Conservation (phyloP, 176 grass and related monocot species). For the Bonia amplexicaulis region DNA sequence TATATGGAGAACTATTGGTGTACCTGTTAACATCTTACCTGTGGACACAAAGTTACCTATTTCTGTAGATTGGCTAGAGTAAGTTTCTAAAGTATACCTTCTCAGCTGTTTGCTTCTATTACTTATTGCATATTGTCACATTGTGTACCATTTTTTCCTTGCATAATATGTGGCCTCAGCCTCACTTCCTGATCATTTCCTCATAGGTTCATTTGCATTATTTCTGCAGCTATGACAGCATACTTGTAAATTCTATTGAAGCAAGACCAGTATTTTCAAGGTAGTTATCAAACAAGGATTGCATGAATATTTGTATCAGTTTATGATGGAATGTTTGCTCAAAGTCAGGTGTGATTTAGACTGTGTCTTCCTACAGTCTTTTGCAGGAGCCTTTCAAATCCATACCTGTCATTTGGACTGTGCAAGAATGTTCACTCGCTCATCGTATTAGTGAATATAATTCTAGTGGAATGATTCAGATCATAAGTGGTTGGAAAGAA, state of each 20-base stretch:
- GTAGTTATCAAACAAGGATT: constrained; percentile 48
- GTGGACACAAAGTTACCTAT: constrained; percentile 15
- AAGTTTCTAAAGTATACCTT: constrained; percentile 49
- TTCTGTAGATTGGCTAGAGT: constrained; percentile 87
- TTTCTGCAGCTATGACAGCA: constrained; percentile 91
- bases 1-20: constrained; percentile 61
- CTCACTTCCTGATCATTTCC: constrained; percentile 55
- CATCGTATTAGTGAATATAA: constrained; percentile 53
- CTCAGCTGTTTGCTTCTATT: constrained; percentile 22
- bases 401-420: constrained; percentile 93
- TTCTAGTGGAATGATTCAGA: constrained; percentile 57
- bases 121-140: neutral
- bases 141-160: neutral
- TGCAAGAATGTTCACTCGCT: constrained; percentile 74
- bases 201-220: constrained; percentile 69
- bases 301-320: constrained; percentile 14
- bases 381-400: constrained; percentile 98
- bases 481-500: constrained; percentile 81
- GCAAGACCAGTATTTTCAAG: constrained; percentile 76
- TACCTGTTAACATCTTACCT: constrained; percentile 54
- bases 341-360: constrained; percentile 30
- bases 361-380: constrained; percentile 61
- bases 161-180: constrained; percentile 25
- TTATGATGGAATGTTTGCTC: constrained; percentile 16
- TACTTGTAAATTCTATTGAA: constrained; percentile 87